Evolutionary conservation across 2,329 filamentous ascomycete genomes (phyloP), one percentile per base, ranked within the genome.

Genomic region (Fusarium torreyae): DNA sequence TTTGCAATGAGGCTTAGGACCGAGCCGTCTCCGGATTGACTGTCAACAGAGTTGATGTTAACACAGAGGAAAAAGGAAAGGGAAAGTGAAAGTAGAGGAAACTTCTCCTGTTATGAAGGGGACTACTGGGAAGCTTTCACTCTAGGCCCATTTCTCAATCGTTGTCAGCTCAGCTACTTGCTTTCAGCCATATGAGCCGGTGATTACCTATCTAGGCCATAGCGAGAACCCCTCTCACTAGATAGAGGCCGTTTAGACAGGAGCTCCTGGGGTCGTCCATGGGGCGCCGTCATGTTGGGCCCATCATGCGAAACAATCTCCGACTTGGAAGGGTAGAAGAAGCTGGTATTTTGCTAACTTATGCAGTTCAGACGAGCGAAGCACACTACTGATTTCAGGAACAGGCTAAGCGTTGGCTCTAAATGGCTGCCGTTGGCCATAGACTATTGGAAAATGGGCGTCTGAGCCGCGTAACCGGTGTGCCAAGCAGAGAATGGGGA

Each of bases 1-100:
- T 76, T 68, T 76, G 76, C 79, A 79, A 71, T 43, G 38, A 70
- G 76, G 75, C 72, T 68, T 73, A 58, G 68, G 51, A 77, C 75
- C 70, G 68, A 76, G 70, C 72, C 69, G 70, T 77, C 72, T 78
- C 72, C 68, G 55, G 53, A 56, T 70, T 71, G 59, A 73, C 60
- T 71, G 68, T 56, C 61, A 69, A 63, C 53, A 72, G 62, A 66
- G 59, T 71, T 73, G 68, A 71, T 69, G 15, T 34, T 48, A 64
- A 64, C 38, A 43, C 48, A 58, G 38, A 69, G 45, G 40, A 44
- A 55, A 52, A 43, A 57, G 45, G 18, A 26, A 44, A 69, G 45
- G 40, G 44, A 55, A 52, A 43, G 56, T 45, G 18, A 26, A 44
- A 69, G 57, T 44, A 43, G 57, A 36, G 50, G 26, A 51, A 57